Evolutionary conservation across 805 yeast species (phyloP), one percentile per base, ranked within the genome.

Genomic region (Saccharomycopsis olivae): DNA sequence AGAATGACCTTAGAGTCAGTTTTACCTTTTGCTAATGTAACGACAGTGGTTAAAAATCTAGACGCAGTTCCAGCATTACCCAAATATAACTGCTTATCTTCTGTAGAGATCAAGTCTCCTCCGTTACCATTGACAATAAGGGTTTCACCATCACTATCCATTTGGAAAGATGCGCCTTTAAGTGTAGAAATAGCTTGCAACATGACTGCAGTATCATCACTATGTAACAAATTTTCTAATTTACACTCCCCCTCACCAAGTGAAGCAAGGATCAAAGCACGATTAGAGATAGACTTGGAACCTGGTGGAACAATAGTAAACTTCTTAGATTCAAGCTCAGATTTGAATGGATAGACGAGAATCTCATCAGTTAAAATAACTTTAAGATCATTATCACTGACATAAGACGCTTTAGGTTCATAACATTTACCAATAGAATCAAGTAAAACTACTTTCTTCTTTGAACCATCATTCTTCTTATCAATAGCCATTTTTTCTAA

Each of bases 21-120:
- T 13, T 69, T 53, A 21, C 76, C 64, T 16, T 71, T 66, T 4
- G 83, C 94, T 45, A 88, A 65, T n/a, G 95, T 72, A 15, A 95
- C 95, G 21, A 92, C 89, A 2, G 96, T 75, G 2, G 96, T 84
- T 55, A 92, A 70, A 59, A 92, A 92, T 53, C 98, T 73, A 4
- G 96, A 84, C 3, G 98, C 97, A 33, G 98, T 92, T 49, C 98
- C 98, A 1, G 98, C 97, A 55, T 92, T 92, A 43, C 98, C 98
- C 47, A 92, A 68, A 60, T 86, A 92, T 42, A 92, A 65, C 47
- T 77, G 81, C 38, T 77, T 74, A 14, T 64, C 61, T 36, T 78
- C 71, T 3, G 94, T 79, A 23, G 65, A 52, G 47, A 85, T 59
- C 23, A 75, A 62, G 13, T 69, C 65, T 42, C 96, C 96, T 44